phyloP scores from a whole-genome alignment of 2,329 filamentous ascomycete species.

The Fusarium sambucinum region DNA sequence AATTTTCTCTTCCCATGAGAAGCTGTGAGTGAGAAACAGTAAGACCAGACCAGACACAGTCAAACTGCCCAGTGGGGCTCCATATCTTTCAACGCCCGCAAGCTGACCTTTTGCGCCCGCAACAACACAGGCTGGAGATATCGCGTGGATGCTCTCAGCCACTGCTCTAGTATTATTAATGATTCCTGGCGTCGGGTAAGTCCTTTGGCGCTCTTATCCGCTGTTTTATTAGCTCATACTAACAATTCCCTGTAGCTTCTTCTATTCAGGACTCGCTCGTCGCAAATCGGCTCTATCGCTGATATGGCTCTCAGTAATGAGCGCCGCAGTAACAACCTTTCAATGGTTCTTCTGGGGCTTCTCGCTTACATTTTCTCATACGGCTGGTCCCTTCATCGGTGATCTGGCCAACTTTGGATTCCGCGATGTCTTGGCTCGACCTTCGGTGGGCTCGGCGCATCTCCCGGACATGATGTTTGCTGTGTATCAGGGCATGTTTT shows the following conservation, averaged over 20 bases:
- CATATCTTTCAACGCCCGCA: slow-evolving; percentile 37
- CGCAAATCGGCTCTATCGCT: slow-evolving; percentile 90
- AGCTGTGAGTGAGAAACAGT: slow-evolving; percentile 6
- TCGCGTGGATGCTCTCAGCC: slow-evolving; percentile 84
- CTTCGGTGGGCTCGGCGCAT: slow-evolving; percentile 77
- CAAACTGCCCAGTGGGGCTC: slow-evolving; percentile 30
- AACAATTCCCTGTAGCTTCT: slow-evolving; percentile 67
- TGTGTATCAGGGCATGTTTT: slow-evolving; percentile 90
- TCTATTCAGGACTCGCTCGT: slow-evolving; percentile 90
- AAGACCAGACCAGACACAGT: neutral
- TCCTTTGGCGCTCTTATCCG: neutral
- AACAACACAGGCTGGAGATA: slow-evolving; percentile 73
- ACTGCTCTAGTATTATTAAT: slow-evolving; percentile 89
- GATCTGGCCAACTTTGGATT: slow-evolving; percentile 84
- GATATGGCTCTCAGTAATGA: slow-evolving; percentile 92
- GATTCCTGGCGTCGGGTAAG: slow-evolving; percentile 86
- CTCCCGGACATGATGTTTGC: slow-evolving; percentile 89
- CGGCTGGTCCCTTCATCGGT: slow-evolving; percentile 80
- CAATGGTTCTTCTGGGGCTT: slow-evolving; percentile 98
- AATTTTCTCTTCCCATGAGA: neutral
- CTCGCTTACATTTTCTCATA: slow-evolving; percentile 84
- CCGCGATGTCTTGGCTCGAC: slow-evolving; percentile 77
- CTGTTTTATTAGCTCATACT: slow-evolving; percentile 15
- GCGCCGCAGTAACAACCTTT: slow-evolving; percentile 83
- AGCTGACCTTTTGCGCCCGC: slow-evolving; percentile 50